phyloP scores from a whole-genome alignment of 345 rosid species.

The Lepidium aucheri region DNA sequence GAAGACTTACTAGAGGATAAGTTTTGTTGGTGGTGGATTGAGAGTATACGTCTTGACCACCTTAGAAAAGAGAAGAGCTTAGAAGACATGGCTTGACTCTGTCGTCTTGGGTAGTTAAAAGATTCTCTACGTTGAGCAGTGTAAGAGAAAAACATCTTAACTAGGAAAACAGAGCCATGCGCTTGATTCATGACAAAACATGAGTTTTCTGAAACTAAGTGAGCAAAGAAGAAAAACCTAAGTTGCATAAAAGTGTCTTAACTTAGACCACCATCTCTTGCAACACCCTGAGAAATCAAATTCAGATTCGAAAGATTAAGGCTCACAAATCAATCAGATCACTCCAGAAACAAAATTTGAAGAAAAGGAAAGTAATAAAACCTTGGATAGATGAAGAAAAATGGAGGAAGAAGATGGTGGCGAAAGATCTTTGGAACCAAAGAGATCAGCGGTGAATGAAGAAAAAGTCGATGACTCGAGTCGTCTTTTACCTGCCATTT shows the following conservation, averaged over 20 bases:
- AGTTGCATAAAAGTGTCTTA: neutral
- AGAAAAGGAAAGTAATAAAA: constrained; percentile 17
- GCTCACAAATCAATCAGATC: neutral
- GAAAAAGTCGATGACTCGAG: constrained; percentile 44
- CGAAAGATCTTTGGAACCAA: constrained; percentile 52
- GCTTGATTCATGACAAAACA: neutral
- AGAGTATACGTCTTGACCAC: constrained; percentile 83
- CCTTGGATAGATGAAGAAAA: constrained; percentile 59
- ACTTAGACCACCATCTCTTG: constrained; percentile 35
- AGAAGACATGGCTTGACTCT: constrained; percentile 51
- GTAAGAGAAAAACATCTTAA: neutral
- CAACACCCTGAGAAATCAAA: constrained; percentile 37
- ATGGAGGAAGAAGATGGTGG: constrained; percentile 55
- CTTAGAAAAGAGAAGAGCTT: constrained; percentile 88
- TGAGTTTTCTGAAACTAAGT: neutral
- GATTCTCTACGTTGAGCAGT: constrained; percentile 37
- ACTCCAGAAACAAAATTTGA: neutral
- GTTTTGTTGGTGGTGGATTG: constrained; percentile 37
- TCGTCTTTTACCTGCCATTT: constrained; percentile 60
- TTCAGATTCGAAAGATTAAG: neutral
- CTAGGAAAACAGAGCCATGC: no score
- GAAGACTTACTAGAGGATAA: constrained; percentile 50
- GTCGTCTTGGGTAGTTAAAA: constrained; percentile 13
- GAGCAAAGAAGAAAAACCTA: neutral
- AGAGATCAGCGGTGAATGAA: constrained; percentile 61